Conservation (phyloP, 345 rosid genomes). For the Theobroma cacao region DNA sequence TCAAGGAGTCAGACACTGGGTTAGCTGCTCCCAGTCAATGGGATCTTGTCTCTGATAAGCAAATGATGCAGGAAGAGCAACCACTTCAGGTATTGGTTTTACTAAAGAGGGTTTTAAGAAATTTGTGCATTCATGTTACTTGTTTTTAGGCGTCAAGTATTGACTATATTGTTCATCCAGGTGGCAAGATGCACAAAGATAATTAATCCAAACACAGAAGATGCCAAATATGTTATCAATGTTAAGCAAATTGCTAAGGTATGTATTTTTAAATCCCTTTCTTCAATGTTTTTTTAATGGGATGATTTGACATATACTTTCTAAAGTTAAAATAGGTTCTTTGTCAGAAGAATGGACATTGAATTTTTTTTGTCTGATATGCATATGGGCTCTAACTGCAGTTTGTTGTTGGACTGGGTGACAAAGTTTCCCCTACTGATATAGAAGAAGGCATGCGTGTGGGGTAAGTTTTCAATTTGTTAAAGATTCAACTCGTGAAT, state of each 20-base stretch:
- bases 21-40: conserved; percentile 97
- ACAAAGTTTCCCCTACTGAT: conserved; percentile 94
- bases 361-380: background rate
- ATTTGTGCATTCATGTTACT: background rate
- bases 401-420: conserved; percentile 99
- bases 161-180: conserved; percentile 26
- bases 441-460: conserved; percentile 99
- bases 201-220: conserved; percentile 91
- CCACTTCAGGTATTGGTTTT: conserved; percentile 60
- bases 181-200: conserved; percentile 98
- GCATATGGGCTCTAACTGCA: conserved; percentile 23
- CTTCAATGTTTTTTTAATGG: background rate
- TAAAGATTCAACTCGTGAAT: background rate
- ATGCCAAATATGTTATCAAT: conserved; percentile 92
- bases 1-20: conserved; percentile 97
- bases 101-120: background rate
- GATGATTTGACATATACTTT: background rate
- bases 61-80: conserved; percentile 99
- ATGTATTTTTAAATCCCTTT: background rate
- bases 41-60: conserved; percentile 99
- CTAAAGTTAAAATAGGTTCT: background rate
- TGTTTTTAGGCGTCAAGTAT: background rate
- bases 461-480: conserved; percentile 54
- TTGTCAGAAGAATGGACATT: background rate
- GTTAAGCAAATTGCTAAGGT: conserved; percentile 99